These are phyloP conservation scores for Erodium trifolium DNA, from an alignment of 441 rosid genomes.

Conservation along the genomic window DNA sequence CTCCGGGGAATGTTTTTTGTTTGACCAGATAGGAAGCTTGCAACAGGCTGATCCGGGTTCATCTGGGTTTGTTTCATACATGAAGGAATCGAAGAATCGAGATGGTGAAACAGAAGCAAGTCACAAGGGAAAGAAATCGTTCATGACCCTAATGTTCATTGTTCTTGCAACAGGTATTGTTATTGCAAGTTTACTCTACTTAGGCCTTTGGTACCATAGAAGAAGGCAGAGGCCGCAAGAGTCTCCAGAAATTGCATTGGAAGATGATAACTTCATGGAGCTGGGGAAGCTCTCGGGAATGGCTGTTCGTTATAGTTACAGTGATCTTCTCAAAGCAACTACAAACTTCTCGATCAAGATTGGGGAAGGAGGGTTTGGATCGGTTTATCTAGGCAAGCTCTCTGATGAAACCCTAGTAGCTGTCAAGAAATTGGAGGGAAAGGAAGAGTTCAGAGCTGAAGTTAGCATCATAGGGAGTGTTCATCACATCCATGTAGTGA, in stretches of 20 bases:
- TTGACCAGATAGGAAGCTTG: slow-evolving; percentile 30
- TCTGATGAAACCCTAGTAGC: slow-evolving; percentile 31
- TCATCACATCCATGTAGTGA: slow-evolving; percentile 36
- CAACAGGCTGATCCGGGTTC: slow-evolving; percentile 21
- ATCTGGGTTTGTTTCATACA: slow-evolving; percentile 24
- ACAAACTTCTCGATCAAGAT: slow-evolving; percentile 26
- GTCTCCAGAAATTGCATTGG: slow-evolving; percentile 14
- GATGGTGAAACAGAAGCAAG: slow-evolving; percentile 1
- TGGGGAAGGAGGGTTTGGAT: slow-evolving; percentile 44
- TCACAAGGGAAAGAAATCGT: background rate
- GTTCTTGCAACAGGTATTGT: slow-evolving; percentile 17
- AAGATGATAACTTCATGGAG: slow-evolving; percentile 21
- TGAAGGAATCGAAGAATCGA: slow-evolving; percentile 15
- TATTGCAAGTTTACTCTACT: slow-evolving; percentile 21
- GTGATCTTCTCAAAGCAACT: slow-evolving; percentile 26
- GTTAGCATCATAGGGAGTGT: slow-evolving; percentile 31
- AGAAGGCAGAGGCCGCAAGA: slow-evolving; percentile 16
- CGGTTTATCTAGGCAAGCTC: slow-evolving; percentile 33
- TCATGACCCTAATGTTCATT: slow-evolving; percentile 12
- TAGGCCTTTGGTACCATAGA: slow-evolving; percentile 23
- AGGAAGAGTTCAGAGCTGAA: slow-evolving; percentile 35
- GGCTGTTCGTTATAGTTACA: slow-evolving; percentile 27
- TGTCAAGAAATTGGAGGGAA: slow-evolving; percentile 36
- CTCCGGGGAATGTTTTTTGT: slow-evolving; percentile 26
- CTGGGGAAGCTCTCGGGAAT: slow-evolving; percentile 23